Evolutionary conservation across 2,329 filamentous ascomycete species (phyloP).

Genomic region (Aureobasidium sp.): DNA sequence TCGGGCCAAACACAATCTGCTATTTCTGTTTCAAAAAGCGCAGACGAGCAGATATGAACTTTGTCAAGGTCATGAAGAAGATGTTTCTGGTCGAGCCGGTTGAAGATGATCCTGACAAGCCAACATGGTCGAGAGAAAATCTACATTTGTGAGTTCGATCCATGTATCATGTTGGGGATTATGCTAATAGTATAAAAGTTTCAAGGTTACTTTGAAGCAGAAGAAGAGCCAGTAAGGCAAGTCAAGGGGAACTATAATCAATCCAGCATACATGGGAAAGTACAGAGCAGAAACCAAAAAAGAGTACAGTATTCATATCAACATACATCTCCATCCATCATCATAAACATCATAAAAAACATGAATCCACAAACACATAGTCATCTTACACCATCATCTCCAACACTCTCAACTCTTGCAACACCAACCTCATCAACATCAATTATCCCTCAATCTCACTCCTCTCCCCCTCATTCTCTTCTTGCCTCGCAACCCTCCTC

Average conservation of each 20-base stretch:
- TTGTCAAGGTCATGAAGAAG: constrained; percentile 44
- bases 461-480: neutral
- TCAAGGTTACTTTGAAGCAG: constrained; percentile 8
- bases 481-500: neutral
- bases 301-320: neutral
- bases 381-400: neutral
- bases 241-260: neutral
- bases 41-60: constrained; percentile 56
- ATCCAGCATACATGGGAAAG: neutral
- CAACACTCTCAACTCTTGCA: neutral
- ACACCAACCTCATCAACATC: too few species aligned
- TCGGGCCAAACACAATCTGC: constrained; percentile 58
- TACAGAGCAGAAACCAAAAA: neutral
- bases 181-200: neutral
- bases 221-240: neutral
- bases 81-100: constrained; percentile 41
- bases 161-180: too few species aligned
- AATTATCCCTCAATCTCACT: constrained; percentile 4
- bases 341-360: neutral
- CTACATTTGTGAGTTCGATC: constrained; percentile 38
- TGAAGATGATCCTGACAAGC: constrained; percentile 41
- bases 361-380: neutral
- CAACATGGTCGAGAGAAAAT: constrained; percentile 39
- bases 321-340: neutral
- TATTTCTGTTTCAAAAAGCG: constrained; percentile 95